Base-by-base conservation (phyloP, 1,284 basidiomycete genomes). In the Melampsora abietis-canadensis region DNA sequence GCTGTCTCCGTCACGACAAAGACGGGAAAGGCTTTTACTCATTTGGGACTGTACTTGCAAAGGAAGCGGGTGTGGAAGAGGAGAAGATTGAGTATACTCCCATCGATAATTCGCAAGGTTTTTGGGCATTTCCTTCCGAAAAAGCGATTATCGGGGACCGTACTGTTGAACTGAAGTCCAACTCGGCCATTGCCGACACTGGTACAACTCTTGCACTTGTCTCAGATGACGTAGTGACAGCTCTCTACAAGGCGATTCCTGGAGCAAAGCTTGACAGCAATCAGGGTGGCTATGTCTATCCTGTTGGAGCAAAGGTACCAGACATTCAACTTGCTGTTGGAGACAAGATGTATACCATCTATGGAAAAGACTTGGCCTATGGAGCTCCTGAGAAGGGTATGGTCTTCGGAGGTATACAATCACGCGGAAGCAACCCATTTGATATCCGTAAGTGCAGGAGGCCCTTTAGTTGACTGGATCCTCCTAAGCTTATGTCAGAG, bases 111-210 rank as follows among this genome's bases (percentile, higher is more conserved):
- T 83, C 37, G 21, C 76, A 8, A 81, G 73, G 73, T 14, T 75
- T 75, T 51, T 75, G 73, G 73, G 59, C 54, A 17, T 75, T 75
- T 19, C 24, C 27, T 31, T 75, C 73, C 4, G 48, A 37, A n/a
- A 48, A 77, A 62, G 73, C 83, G 30, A 81, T 80, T 62, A 81
- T 80, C 21, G 63, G 80, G 66, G 78, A 76, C 30, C 64, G 64
- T n/a, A 51, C 77, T 69, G 59, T 78, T n/a, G 80, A 80, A 47
- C 72, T 77, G 8, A 46, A 66, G 44, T 77, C 78, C 6, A 83
- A 83, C 80, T 81, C 81, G 7, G 81, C 83, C 34, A 84, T 84
- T 70, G 80, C 82, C 54, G 83, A 84, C 77, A 84, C 83, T n/a
- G 83, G 83, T 54, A 84, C 83, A 27, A 83, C 82, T 2, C 81